Evolutionary conservation across 257 asterid genomes (phyloP), one percentile per base, ranked within the genome.

Genomic region (Solanum dulcamara): DNA sequence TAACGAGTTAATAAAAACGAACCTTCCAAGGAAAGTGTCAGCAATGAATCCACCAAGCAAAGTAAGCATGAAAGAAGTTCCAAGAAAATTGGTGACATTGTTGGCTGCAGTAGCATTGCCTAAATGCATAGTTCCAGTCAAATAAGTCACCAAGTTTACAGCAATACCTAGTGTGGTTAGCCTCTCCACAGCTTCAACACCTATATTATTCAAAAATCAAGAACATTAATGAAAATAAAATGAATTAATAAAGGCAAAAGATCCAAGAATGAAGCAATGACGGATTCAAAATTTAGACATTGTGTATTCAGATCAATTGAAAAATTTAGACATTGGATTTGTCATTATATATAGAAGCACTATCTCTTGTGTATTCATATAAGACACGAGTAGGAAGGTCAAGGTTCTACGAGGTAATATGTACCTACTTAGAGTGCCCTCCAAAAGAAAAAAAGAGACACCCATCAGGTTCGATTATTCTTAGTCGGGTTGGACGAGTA

Each of bases 1-100:
- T 33, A 66, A 32, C 3, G 0, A 0, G 13, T 32, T 64, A 14
- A 66, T 66, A 33, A 68, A 68, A 33, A 77, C 68, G 18, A 60
- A 94, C 98, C 99, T 94, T 81, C 98, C 97, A 37, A 95, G 87
- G 35, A 80, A 95, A 6, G 98, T 94, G 83, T 95, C 99, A 12
- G 98, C 99, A 4, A 92, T n/a, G 86, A 95, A 95, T 0, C 98
- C 99, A 26, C 97, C 98, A 26, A 95, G 91, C 89, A 95, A 85
- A 79, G 92, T 91, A 10, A 95, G 93, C 97, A 93, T 94, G 81
- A 94, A 95, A 30, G 98, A 95, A 24, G 96, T 95, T 59, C 99
- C 99, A 42, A 95, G 94, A 62, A 95, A 95, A 86, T 95, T 94
- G 10, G 99, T 95, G 32, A 92, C 97, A 15, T 89, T 92, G 37